Evolutionary conservation across 2,329 filamentous ascomycete genomes (phyloP).

Genomic region (Curvularia sp.): DNA sequence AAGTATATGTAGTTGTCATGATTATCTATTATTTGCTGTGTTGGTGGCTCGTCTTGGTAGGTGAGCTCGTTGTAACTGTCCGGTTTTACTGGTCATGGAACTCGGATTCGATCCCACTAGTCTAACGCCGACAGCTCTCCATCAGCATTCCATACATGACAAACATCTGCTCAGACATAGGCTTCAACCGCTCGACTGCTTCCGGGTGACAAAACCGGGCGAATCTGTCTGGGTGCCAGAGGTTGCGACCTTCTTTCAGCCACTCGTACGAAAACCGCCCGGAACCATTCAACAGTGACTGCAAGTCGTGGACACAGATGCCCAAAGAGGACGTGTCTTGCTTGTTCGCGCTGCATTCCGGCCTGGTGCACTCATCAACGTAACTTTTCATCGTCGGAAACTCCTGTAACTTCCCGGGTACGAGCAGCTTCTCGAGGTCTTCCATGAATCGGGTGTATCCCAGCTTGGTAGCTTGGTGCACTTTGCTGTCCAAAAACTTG

Average conservation of each 20-base stretch:
- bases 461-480: slow-evolving; percentile 18
- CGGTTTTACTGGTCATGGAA: too few relatives aligned
- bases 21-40: too few relatives aligned
- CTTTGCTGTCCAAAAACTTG: slow-evolving; percentile 25
- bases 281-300: slow-evolving; percentile 35
- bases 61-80: too few relatives aligned
- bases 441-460: slow-evolving; percentile 29
- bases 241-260: slow-evolving; percentile 38
- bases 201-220: slow-evolving; percentile 34
- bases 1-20: too few relatives aligned
- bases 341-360: slow-evolving; percentile 31
- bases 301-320: slow-evolving; percentile 42
- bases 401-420: slow-evolving; percentile 20
- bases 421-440: slow-evolving; percentile 26
- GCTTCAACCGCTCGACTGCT: slow-evolving; percentile 30
- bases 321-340: slow-evolving; percentile 19
- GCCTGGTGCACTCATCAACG: slow-evolving; percentile 29
- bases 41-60: too few relatives aligned
- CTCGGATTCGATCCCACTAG: neutral
- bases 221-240: slow-evolving; percentile 47
- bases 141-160: slow-evolving; percentile 40
- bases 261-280: slow-evolving; percentile 30
- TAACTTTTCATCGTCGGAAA: slow-evolving; percentile 34
- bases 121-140: slow-evolving; percentile 18
- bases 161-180: slow-evolving; percentile 38